A percentile compares a stretch with the other conserved stretches of the same genome.
phyloP scores from a whole-genome alignment of 1,139 yeast species.

The Nadsonia starkeyi-henricii region DNA sequence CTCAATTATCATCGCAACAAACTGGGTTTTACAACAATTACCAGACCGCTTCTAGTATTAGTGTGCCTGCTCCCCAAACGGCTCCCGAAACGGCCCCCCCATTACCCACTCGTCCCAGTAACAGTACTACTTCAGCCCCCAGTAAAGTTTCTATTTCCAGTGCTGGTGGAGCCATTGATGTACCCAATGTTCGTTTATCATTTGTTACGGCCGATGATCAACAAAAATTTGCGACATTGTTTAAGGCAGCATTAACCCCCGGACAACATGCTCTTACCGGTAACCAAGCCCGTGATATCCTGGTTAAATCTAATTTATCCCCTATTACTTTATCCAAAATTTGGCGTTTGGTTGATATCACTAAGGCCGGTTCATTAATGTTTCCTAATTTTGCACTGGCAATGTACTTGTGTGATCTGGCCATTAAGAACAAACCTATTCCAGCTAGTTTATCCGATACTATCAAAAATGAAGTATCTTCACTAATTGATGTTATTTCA shows the following conservation, averaged over 20 bases:
- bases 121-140: not conserved
- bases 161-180: not conserved
- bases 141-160: not conserved
- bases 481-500: slow-evolving; percentile 79
- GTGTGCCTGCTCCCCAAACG: too few species aligned
- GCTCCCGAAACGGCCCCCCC: not conserved
- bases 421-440: slow-evolving; percentile 60
- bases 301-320: slow-evolving; percentile 65
- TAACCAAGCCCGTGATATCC: slow-evolving; percentile 62
- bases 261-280: slow-evolving; percentile 71
- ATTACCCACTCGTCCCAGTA: not conserved
- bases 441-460: slow-evolving; percentile 62
- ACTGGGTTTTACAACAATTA: too few species aligned
- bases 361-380: slow-evolving; percentile 66
- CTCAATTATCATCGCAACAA: too few species aligned
- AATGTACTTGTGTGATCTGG: slow-evolving; percentile 71
- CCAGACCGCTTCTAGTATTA: too few species aligned
- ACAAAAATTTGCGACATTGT: slow-evolving; percentile 67
- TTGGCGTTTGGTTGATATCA: slow-evolving; percentile 85
- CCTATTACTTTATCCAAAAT: slow-evolving; percentile 72
- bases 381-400: slow-evolving; percentile 95
- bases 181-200: slow-evolving; percentile 44
- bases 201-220: slow-evolving; percentile 81
- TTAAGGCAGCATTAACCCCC: slow-evolving; percentile 59
- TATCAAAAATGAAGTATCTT: slow-evolving; percentile 68